Evolutionary conservation across 441 rosid genomes (phyloP).

Genomic region (Biscutella laevigata): DNA sequence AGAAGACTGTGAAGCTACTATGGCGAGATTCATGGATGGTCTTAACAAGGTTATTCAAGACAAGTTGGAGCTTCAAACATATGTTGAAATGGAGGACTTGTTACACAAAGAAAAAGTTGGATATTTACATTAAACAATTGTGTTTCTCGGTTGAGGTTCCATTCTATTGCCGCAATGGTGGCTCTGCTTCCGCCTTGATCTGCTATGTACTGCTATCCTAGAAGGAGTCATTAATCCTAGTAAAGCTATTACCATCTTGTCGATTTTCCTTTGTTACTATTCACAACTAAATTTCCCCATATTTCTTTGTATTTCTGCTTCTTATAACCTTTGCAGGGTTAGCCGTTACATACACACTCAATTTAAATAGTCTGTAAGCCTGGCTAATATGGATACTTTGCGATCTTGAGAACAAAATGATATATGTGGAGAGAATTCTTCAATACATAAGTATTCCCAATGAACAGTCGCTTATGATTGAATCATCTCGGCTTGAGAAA

Average conservation of each 20-base stretch:
- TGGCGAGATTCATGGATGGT: too few relatives aligned
- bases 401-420: constrained; percentile 61
- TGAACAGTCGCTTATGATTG: constrained; percentile 71
- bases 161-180: constrained; percentile 66
- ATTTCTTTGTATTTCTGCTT: constrained; percentile 9
- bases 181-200: constrained; percentile 75
- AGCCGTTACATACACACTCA: constrained; percentile 74
- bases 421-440: constrained; percentile 84
- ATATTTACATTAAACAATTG: too few relatives aligned
- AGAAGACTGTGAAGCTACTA: too few relatives aligned
- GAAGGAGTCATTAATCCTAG: constrained; percentile 67
- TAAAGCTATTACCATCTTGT: constrained; percentile 10
- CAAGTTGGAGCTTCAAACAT: too few relatives aligned
- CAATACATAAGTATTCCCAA: constrained; percentile 59
- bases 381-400: constrained; percentile 53
- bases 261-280: neutral
- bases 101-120: too few relatives aligned
- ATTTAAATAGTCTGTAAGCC: constrained; percentile 60
- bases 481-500: constrained; percentile 36
- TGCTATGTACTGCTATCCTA: constrained; percentile 51
- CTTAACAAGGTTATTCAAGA: too few relatives aligned
- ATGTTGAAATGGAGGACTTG: too few relatives aligned
- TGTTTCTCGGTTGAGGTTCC: constrained; percentile 61
- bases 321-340: constrained; percentile 67
- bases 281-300: neutral